phyloP scores from a whole-genome alignment of 495 filamentous ascomycete species.

The Aspergillus hancockii region DNA sequence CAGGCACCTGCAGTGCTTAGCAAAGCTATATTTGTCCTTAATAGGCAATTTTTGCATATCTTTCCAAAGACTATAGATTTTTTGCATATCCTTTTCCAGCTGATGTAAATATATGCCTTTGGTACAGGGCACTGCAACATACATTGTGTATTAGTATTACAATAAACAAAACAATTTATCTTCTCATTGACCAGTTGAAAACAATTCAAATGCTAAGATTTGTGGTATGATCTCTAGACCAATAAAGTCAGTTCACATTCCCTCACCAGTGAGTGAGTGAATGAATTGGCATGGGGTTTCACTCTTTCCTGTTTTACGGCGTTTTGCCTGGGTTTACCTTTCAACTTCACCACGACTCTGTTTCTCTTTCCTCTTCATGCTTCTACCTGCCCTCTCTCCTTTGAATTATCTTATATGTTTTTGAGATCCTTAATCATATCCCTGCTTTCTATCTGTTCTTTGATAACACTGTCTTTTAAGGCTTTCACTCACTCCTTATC shows the following conservation, averaged over 20 bases:
- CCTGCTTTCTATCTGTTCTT: neutral
- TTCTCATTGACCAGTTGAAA: too few relatives aligned
- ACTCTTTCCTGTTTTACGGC: neutral
- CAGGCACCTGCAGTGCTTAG: conserved; percentile 30
- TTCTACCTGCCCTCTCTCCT: too few relatives aligned
- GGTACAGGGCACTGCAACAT: neutral
- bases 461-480: neutral
- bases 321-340: neutral
- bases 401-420: neutral
- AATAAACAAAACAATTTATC: neutral
- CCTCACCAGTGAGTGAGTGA: neutral
- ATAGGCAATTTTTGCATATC: neutral
- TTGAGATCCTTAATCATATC: neutral
- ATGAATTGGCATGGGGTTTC: neutral
- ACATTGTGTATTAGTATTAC: neutral
- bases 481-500: neutral
- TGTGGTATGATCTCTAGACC: neutral
- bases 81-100: neutral
- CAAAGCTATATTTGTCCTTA: neutral
- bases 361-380: neutral
- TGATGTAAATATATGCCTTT: conserved; percentile 16
- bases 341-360: neutral
- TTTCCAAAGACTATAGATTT: conserved; percentile 8
- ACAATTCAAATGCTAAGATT: too few relatives aligned
- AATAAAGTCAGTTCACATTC: neutral